Base-by-base conservation (phyloP, 129 eudicot species). In the Erigeron canadensis region DNA sequence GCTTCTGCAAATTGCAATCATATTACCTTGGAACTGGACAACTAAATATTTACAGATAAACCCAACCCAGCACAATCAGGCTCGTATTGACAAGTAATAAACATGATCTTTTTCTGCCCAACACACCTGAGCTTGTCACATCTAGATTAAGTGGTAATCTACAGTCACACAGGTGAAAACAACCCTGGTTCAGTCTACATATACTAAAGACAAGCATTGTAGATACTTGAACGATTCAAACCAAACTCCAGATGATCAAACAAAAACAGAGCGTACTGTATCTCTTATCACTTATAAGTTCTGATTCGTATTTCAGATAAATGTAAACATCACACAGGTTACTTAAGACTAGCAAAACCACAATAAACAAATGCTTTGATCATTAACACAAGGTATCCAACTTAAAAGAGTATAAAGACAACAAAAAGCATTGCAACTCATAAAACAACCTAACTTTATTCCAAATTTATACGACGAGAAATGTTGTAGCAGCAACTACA, bases 361-460 rank as follows among this genome's bases (percentile, higher is more conserved):
- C 65, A 34, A 18, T 34, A 28, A 41, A 9, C 28, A 21, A 11
- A 60, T 59, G 5, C 16, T 38, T 34, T 51, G 22, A 62, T 71
- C 67, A 71, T 48, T 63, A 63, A 18, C 81, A 63, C 57, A 28
- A 48, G 12, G 44, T 23, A 68, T 51, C 38, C 38, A 50, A 18
- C 5, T 40, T 50, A 40, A 22, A 21, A 61, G 10, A 77, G 70
- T 70, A 61, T 7, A 77, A 11, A 21, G 37, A 58, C 8, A 69
- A 61, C 48, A 70, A 70, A 63, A 63, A 42, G 39, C 39, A 67
- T 28, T 28, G 34, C 2, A 13, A 12, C 15, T 0, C 71, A 77
- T 50, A 69, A 69, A 70, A 70, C 22, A 53, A 41, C 72, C 40
- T 71, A 38, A 41, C 71, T 77, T 77, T 71, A 77, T 77, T 77